Percentiles rank a stretch among this genome's conserved stretches.
These are phyloP conservation scores for Kockovaella imperatae DNA, from an alignment of 768 basidiomycete species.

Conservation along the genomic window DNA sequence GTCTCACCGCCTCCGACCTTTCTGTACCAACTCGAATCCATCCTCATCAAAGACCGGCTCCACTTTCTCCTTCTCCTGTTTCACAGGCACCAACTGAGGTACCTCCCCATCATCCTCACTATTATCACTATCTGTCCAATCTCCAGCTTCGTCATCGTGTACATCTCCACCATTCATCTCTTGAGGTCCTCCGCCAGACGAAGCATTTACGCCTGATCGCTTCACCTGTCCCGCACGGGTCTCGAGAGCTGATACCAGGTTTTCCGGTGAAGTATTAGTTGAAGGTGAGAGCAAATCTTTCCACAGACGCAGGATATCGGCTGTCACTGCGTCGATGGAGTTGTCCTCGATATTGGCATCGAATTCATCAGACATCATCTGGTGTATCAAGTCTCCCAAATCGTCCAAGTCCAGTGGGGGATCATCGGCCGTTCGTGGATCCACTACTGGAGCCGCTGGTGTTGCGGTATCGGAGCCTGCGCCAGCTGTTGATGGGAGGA, in stretches of 20 bases:
- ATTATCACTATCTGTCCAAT: conserved; percentile 20
- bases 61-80: conserved; percentile 43
- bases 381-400: conserved; percentile 70
- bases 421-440: conserved; percentile 21
- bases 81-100: conserved; percentile 51
- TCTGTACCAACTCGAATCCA: conserved; percentile 72
- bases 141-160: conserved; percentile 20
- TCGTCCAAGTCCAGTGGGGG: conserved; percentile 59
- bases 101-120: conserved; percentile 48
- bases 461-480: neutral
- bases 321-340: conserved; percentile 64
- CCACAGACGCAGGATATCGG: conserved; percentile 49
- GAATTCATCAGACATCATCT: conserved; percentile 82
- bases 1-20: conserved; percentile 34
- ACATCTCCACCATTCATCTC: conserved; percentile 24
- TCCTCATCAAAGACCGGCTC: conserved; percentile 82
- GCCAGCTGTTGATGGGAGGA: conserved; percentile 40
- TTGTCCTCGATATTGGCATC: conserved; percentile 76
- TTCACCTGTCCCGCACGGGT: conserved; percentile 33
- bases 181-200: conserved; percentile 16
- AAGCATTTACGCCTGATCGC: conserved; percentile 22
- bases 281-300: conserved; percentile 24
- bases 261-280: conserved; percentile 44
- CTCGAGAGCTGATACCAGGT: conserved; percentile 59
- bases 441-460: conserved; percentile 5